phyloP scores from a whole-genome alignment of 371 early-diverging fungal genomes.

The Apophysomyces sp. region DNA sequence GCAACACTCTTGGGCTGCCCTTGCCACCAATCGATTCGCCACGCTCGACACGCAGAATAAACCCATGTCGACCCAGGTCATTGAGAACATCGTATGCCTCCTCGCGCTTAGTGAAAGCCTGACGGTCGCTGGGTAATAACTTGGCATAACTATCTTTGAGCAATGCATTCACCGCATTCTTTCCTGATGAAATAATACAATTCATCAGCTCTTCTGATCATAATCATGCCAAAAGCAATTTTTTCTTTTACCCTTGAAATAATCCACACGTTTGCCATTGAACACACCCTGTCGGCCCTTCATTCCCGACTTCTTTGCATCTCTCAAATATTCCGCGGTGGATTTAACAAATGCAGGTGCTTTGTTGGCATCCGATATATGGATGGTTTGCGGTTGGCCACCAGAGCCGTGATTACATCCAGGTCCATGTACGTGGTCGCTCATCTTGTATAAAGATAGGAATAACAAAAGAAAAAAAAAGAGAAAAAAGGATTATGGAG shows the following conservation, averaged over 20 bases:
- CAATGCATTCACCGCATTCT: conserved; percentile 86
- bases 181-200: conserved; percentile 50
- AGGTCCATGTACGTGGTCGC: conserved; percentile 19
- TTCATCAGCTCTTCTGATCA: not conserved
- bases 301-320: conserved; percentile 65
- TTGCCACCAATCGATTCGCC: conserved; percentile 55
- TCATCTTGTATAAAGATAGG: conserved; percentile 2
- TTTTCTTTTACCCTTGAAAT: conserved; percentile 78
- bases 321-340: conserved; percentile 35
- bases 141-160: conserved; percentile 69
- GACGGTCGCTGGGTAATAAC: conserved; percentile 47
- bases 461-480: not conserved
- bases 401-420: conserved; percentile 4
- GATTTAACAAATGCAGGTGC: conserved; percentile 37
- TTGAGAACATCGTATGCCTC: conserved; percentile 68
- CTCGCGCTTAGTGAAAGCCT: conserved; percentile 56
- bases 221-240: not conserved
- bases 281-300: conserved; percentile 85
- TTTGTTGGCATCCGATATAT: conserved; percentile 41
- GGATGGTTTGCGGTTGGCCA: conserved; percentile 21
- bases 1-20: conserved; percentile 52
- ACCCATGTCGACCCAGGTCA: conserved; percentile 67
- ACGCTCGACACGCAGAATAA: conserved; percentile 75
- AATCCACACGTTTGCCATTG: conserved; percentile 89
- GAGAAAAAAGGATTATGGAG: not conserved